Evolutionary conservation across 1,284 basidiomycete genomes (phyloP), one percentile per base, ranked within the genome.

Genomic region (Heterobasidion irregulare): DNA sequence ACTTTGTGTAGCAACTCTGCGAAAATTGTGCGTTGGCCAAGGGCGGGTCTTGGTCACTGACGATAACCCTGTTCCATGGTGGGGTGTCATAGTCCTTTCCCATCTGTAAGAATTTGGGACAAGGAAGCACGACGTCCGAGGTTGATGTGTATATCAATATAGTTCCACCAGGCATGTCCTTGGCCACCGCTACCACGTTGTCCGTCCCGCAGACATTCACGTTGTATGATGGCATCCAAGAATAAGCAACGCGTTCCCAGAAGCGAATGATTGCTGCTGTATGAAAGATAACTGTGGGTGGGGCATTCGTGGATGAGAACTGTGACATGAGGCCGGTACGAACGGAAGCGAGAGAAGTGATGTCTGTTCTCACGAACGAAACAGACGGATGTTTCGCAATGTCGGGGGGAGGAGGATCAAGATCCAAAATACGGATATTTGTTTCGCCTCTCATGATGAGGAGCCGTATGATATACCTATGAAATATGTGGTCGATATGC

Each of bases 251-350:
- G 8, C 70, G 68, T 52, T 71, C 69, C 67, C 69, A 71, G 59
- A 71, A 71, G 18, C 68, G 65, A 26, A 71, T 70, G 26, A 59
- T 58, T 6, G 67, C 69, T 3, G 69, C 70, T 1, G 64, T 68
- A 53, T 71, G 68, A 56, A 65, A 68, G 43, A 71, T 67, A 7
- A 71, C 66, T 10, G 56, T 60, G 4, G 70, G 67, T 2, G 63
- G 64, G 4, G 52, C 33, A 16, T 47, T 47, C 12, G 10, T 32
- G 2, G 57, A 56, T 2, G 58, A 47, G 53, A 70, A 69, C 1
- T 63, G 65, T 16, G 53, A 41, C 16, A 53, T 51, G 15, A 70
- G 64, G 12, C 58, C 68, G 6, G 56, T 59, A 9, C 63, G 63
- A 6, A 70, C 53, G 26, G 68, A 67, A 5, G 60, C 36, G 8